These are phyloP conservation scores for Coelastrella sp. DNA, from an alignment of 139 green algal genomes.

Conservation along the genomic window DNA sequence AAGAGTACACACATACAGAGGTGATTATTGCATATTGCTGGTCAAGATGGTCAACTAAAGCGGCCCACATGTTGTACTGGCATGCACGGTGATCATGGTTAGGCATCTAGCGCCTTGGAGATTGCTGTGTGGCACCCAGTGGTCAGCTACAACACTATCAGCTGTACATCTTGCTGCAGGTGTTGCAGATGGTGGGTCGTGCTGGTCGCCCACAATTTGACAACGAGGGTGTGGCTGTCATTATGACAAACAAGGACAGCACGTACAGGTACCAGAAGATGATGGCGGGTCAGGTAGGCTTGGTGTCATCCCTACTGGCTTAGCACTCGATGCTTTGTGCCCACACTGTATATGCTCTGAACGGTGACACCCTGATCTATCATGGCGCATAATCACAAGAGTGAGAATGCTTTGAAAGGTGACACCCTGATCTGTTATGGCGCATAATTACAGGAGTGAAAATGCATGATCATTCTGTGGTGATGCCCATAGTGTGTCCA, in stretches of 20 bases:
- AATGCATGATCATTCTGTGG: too few relatives aligned
- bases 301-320: not conserved
- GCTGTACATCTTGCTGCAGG: slow-evolving; percentile 1
- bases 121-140: too few relatives aligned
- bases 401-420: too few relatives aligned
- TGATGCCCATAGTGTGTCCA: too few relatives aligned
- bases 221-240: slow-evolving; percentile 87
- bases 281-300: slow-evolving; percentile 50
- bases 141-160: not conserved
- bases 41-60: slow-evolving; percentile 56
- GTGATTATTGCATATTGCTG: slow-evolving; percentile 56
- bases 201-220: slow-evolving; percentile 96
- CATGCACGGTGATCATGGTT: too few relatives aligned
- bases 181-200: slow-evolving; percentile 87
- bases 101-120: too few relatives aligned
- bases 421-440: too few relatives aligned
- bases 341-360: not conserved
- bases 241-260: slow-evolving; percentile 88
- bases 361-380: too few relatives aligned
- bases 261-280: slow-evolving; percentile 68
- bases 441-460: too few relatives aligned
- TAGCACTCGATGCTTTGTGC: too few relatives aligned
- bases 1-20: slow-evolving; percentile 91
- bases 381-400: too few relatives aligned
- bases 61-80: too few relatives aligned